phyloP scores from a whole-genome alignment of 2,329 filamentous ascomycete genomes.

The Huntiella abstrusa region DNA sequence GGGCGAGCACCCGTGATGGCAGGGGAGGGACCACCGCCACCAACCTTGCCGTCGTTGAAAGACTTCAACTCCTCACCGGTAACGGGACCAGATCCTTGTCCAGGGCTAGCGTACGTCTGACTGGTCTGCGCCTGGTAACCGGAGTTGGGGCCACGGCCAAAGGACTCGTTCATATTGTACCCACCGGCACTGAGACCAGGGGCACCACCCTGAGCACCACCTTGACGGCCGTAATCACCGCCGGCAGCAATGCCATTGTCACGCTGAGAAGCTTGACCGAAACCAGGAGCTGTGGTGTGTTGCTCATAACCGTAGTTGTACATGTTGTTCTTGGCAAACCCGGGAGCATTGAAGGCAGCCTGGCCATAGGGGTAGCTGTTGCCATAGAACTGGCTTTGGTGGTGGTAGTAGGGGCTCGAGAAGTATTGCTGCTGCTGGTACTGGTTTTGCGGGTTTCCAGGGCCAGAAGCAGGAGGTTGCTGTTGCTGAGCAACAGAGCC shows the following conservation, averaged over 20 bases:
- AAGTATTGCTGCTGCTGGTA: constrained; percentile 39
- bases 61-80: constrained; percentile 38
- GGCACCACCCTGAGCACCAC: constrained; percentile 31
- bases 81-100: constrained; percentile 25
- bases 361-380: constrained; percentile 30
- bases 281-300: constrained; percentile 33
- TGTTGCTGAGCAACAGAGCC: constrained; percentile 36
- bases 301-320: constrained; percentile 43
- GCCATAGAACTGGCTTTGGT: constrained; percentile 14
- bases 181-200: constrained; percentile 30
- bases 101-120: constrained; percentile 33
- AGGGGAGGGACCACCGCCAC: constrained; percentile 33
- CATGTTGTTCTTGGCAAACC: constrained; percentile 33
- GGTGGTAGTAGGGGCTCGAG: constrained; percentile 38
- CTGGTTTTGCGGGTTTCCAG: constrained; percentile 27
- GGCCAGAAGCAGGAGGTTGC: constrained; percentile 22
- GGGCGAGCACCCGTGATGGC: constrained; percentile 36
- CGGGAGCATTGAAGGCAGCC: constrained; percentile 24
- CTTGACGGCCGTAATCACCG: constrained; percentile 34
- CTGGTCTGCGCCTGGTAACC: constrained; percentile 36
- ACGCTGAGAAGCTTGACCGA: constrained; percentile 34
- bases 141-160: constrained; percentile 29
- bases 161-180: constrained; percentile 30
- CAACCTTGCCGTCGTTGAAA: constrained; percentile 35
- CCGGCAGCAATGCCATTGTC: constrained; percentile 30